These are phyloP conservation scores for Zygoascus hellenicus DNA, from an alignment of 1,139 yeast species.

Conservation along the genomic window DNA sequence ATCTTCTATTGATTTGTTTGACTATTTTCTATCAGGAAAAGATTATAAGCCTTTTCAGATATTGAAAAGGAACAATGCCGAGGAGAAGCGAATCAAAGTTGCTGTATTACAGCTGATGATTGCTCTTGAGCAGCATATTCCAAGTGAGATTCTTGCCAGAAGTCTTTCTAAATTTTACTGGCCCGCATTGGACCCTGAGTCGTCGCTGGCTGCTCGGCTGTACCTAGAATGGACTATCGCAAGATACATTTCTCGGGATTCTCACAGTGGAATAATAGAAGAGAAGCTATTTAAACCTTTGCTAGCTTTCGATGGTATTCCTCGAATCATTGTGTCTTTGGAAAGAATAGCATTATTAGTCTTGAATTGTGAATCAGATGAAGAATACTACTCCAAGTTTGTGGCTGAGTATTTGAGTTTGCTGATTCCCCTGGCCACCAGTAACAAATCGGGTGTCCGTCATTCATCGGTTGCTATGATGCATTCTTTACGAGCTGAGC, in stretches of 20 bases:
- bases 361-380: constrained; percentile 6
- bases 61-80: constrained; percentile 53
- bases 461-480: constrained; percentile 79
- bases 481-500: constrained; percentile 45
- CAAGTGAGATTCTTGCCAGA: constrained; percentile 17
- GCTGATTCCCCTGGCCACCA: constrained; percentile 65
- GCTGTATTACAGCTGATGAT: constrained; percentile 52
- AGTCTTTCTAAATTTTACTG: constrained; percentile 27
- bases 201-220: constrained; percentile 69
- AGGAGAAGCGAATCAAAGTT: constrained; percentile 62
- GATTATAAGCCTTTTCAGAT: constrained; percentile 45
- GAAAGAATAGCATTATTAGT: constrained; percentile 51
- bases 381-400: not conserved
- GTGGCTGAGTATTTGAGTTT: constrained; percentile 23
- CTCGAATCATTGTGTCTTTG: constrained; percentile 26
- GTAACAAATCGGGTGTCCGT: constrained; percentile 74
- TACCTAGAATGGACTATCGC: constrained; percentile 78
- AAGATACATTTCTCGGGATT: constrained; percentile 29
- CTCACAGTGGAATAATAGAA: constrained; percentile 8
- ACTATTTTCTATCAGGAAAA: constrained; percentile 41
- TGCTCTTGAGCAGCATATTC: constrained; percentile 31
- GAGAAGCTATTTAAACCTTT: constrained; percentile 28
- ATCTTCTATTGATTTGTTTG: constrained; percentile 38
- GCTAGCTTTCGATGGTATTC: constrained; percentile 28
- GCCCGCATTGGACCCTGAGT: constrained; percentile 45